Evolutionary conservation across 805 yeast species (phyloP), one percentile per base, ranked within the genome.

Genomic region (Teunomyces kruisii): DNA sequence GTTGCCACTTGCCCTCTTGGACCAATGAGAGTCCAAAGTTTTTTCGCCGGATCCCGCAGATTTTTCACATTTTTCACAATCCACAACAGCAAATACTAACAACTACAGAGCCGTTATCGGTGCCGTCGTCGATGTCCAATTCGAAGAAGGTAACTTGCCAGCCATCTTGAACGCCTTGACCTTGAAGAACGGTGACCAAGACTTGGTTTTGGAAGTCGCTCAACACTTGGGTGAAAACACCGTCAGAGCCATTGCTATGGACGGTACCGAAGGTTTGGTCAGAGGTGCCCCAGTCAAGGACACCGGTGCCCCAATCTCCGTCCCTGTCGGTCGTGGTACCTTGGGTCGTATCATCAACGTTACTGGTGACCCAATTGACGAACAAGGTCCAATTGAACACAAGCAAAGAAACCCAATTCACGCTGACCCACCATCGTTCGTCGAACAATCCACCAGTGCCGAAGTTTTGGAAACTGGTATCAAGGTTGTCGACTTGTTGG

Each of bases 231-330:
- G 99, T 83, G 98, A 94, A 83, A 90, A 90, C 88, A 87, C 98
- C 64, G 98, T 94, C 74, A 92, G 99, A 86, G 86, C 99, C 72
- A 94, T 94, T 86, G 98, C 99, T 71, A 94, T 94, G 99, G 99
- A 94, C 76, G 98, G 98, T 88, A 94, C 99, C 63, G 98, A 92
- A 78, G 99, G 99, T 89, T 85, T 94, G 68, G 96, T 90, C 65
- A 92, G 99, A 84, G 99, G 99, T 75, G 84, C 86, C 67, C 46
- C 78, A 50, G 99, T 94, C 65, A 57, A 68, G 57, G 99, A 94
- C 81, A 91, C 98, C 57, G 99, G 99, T 75, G 80, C 96, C 56
- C 99, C 99, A 76, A 94, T 94, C 74, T 85, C 97, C 62, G 96
- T 94, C 63, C 99, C 99, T 63, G 99, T 94, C 59, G 99, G 99